Evolutionary conservation across 2,329 filamentous ascomycete species (phyloP).

Genomic region (Aspergillus ibericus): DNA sequence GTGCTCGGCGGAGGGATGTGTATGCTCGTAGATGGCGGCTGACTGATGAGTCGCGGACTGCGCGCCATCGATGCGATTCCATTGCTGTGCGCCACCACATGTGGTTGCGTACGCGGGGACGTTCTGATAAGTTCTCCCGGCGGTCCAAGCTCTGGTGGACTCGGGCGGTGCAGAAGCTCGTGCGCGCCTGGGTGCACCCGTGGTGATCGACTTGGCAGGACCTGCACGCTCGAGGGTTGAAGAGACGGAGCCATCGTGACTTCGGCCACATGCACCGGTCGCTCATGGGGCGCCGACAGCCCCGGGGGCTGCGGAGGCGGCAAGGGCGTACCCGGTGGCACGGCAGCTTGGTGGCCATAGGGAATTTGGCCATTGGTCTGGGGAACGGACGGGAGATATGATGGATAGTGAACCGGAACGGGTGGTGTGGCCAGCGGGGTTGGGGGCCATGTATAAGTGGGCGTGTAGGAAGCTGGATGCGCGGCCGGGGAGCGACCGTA

Average conservation of each 20-base stretch:
- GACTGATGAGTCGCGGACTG: constrained; percentile 32
- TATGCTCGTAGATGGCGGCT: constrained; percentile 20
- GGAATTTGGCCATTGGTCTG: constrained; percentile 30
- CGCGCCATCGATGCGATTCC: constrained; percentile 15
- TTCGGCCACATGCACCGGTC: constrained; percentile 34
- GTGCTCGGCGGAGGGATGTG: constrained; percentile 18
- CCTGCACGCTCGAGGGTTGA: constrained; percentile 21
- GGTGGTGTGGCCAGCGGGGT: constrained; percentile 48
- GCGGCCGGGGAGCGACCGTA: constrained; percentile 49
- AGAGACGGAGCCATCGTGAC: constrained; percentile 26
- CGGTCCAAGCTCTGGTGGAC: constrained; percentile 29
- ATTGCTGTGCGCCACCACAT: constrained; percentile 24
- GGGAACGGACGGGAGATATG: constrained; percentile 39
- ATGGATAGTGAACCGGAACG: constrained; percentile 37
- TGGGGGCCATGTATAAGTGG: constrained; percentile 46
- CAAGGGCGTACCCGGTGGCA: constrained; percentile 4
- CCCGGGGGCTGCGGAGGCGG: constrained; percentile 27
- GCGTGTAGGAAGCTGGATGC: constrained; percentile 42
- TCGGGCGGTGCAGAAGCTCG: constrained; percentile 28
- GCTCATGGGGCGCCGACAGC: constrained; percentile 35
- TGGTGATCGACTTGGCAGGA: constrained; percentile 30
- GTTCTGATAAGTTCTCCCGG: constrained; percentile 37
- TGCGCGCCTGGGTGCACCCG: constrained; percentile 26
- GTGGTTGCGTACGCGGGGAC: constrained; percentile 34
- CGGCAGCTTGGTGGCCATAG: constrained; percentile 29